A percentile compares a stretch with the other conserved stretches of the same genome.
phyloP scores from a whole-genome alignment of 2,329 filamentous ascomycete genomes.

The Endocalyx cinctus region DNA sequence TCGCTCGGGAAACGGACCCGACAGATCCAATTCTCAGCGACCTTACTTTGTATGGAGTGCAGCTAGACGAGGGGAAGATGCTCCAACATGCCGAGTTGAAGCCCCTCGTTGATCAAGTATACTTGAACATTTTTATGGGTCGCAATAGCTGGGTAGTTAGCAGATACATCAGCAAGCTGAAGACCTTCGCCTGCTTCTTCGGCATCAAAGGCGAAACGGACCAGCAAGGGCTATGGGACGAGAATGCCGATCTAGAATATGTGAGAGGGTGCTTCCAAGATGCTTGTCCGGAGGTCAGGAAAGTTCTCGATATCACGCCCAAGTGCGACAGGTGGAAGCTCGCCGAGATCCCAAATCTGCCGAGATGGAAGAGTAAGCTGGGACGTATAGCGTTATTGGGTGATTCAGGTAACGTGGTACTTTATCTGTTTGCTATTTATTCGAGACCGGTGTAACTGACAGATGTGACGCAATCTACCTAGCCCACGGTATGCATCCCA shows the following conservation, averaged over 20 bases:
- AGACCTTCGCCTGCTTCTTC: constrained; percentile 1
- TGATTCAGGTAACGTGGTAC: constrained; percentile 2
- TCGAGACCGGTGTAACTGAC: too few relatives aligned
- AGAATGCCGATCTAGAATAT: constrained; percentile 3
- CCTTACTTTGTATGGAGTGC: constrained; percentile 5
- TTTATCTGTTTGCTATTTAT: neutral
- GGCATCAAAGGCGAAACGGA: constrained; percentile 7
- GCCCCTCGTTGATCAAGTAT: constrained; percentile 1
- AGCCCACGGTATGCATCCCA: constrained; percentile 7
- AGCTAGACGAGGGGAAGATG: neutral
- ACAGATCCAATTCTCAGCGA: constrained; percentile 4
- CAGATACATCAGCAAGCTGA: constrained; percentile 3
- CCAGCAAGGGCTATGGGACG: constrained; percentile 5
- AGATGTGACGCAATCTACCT: too few relatives aligned
- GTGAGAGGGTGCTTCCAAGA: constrained; percentile 2
- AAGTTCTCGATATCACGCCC: neutral
- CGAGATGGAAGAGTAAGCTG: constrained; percentile 3
- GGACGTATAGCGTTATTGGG: constrained; percentile 3
- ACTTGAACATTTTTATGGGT: constrained; percentile 7
- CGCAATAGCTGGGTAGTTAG: constrained; percentile 3
- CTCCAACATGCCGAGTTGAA: neutral
- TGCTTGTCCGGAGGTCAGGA: constrained; percentile 4
- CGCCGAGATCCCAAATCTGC: constrained; percentile 7
- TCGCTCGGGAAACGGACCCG: neutral
- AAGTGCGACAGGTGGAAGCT: constrained; percentile 5